Base-by-base conservation (phyloP, 768 basidiomycete genomes). In the Russula olivacea region DNA sequence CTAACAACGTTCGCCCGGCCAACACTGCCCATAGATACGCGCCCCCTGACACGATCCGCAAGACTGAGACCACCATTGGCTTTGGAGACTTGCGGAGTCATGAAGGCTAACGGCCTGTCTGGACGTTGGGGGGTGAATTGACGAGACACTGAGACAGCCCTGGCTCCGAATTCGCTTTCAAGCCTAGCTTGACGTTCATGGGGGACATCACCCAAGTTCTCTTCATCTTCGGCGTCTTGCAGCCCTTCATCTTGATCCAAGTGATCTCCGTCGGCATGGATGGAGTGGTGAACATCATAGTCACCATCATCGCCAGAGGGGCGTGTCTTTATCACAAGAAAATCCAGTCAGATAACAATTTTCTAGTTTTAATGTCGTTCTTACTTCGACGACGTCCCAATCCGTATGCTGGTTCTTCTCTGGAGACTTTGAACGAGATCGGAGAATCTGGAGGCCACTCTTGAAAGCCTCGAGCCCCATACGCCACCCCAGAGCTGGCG, bases 31-130 rank as follows among this genome's bases (percentile, higher is more conserved):
- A 57, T 60, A n/a, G 66, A 66, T 28, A 49, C 45, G 43, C 66
- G 65, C 0, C 63, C 66, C n/a, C 61, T 57, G 40, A 68, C 61
- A 17, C 63, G 68, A 45, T 65, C 66, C 19, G 67, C 65, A 23
- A 68, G 59, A 19, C 61, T 56, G 28, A 40, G 25, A 17, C 28
- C 40, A 0, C 32, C 54, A 28, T 61, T 58, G 9, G 54, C 28
- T 32, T 55, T 55, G 73, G 62, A 76, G 58, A 60, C 61, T 71
- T 85, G 85, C 0, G 86, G 86, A 1, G 83, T 86, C 82, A 84
- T 82, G 73, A 86, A 87, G 12, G 63, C 50, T 17, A 75, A 72
- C 69, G 48, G 75, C 69, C 34, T 72, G 67, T n/a, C 75, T 71
- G 38, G 77, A 53, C 64, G 50, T 47, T 66, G 65, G 43, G 69